Base-by-base conservation (phyloP, 1,284 basidiomycete genomes). In the Tilletia horrida region DNA sequence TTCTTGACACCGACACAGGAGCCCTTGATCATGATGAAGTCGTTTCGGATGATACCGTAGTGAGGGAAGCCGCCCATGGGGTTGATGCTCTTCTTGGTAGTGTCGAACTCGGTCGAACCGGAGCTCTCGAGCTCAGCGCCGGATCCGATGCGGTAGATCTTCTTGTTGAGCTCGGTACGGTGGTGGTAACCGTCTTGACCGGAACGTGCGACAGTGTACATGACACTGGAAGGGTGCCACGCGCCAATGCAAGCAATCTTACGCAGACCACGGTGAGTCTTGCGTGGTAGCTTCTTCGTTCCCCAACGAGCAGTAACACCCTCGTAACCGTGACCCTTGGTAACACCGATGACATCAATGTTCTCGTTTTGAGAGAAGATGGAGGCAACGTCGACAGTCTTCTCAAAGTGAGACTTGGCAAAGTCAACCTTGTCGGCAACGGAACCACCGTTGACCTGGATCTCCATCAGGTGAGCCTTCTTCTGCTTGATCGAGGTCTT, bases 381-480 rank as follows among this genome's bases (percentile, higher is more conserved):
- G 57, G 88, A 87, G 72, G 83, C 83, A 79, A 97, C 88, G 81
- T 93, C 91, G 77, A 98, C 86, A 65, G 92, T 90, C 88, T 98
- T 97, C 87, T 99, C 96, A 81, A 99, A 98, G 84, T 97, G 86
- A 65, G 88, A 89, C 80, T 94, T 90, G 75, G 94, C 92, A 81
- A 90, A 98, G 83, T 94, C 91, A 83, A 98, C 94, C 88, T 99
- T 99, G 88, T 98, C 95, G 59, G 93, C 88, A 75, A 97, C 84
- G 52, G 91, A 91, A 73, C 96, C 96, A 85, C 96, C 96, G 86
- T 99, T 98, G 83, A 99, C 89, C 86, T 99, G 95, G 84, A 99
- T 95, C 87, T 99, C 96, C 94, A 97, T 97, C 66, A 99, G 88
- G 86, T 99, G 95, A 45, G 95, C 95, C 88, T 95, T 98, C 92